Percentiles rank a stretch among this genome's conserved stretches.
Evolutionary conservation across 768 basidiomycete species (phyloP).

Genomic region (Lentinula raphanica): DNA sequence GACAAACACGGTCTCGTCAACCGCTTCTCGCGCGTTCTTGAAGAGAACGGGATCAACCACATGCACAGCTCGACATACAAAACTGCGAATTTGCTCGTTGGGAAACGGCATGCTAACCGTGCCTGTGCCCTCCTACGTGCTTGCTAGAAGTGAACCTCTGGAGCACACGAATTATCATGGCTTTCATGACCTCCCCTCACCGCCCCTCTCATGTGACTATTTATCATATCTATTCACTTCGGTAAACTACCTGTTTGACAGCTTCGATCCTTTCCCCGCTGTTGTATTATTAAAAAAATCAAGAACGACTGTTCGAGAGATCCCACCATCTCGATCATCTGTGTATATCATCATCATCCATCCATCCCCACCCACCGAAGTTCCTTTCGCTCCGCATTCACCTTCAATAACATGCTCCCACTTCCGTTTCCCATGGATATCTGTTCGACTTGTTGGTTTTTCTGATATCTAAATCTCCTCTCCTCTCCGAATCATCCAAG

Average conservation of each 20-base stretch:
- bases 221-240: slow-evolving; percentile 6
- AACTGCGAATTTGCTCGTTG: slow-evolving; percentile 72
- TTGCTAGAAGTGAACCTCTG: slow-evolving; percentile 42
- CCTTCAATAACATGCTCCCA: neutral
- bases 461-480: neutral
- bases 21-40: slow-evolving; percentile 68
- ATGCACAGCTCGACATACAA: slow-evolving; percentile 85
- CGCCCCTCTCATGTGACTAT: neutral
- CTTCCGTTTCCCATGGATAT: neutral
- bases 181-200: neutral
- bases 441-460: neutral
- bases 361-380: no score
- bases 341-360: neutral
- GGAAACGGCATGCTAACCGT: slow-evolving; percentile 50
- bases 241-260: neutral
- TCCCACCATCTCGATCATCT: neutral
- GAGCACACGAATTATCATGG: no score
- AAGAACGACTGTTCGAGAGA: neutral
- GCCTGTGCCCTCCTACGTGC: slow-evolving; percentile 54
- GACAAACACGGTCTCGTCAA: slow-evolving; percentile 79
- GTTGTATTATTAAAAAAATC: slow-evolving; percentile 1
- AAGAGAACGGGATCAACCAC: slow-evolving; percentile 71
- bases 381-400: neutral
- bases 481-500: neutral
- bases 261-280: neutral